phyloP scores from a whole-genome alignment of 2,329 filamentous ascomycete genomes.

The Botrytis aclada region DNA sequence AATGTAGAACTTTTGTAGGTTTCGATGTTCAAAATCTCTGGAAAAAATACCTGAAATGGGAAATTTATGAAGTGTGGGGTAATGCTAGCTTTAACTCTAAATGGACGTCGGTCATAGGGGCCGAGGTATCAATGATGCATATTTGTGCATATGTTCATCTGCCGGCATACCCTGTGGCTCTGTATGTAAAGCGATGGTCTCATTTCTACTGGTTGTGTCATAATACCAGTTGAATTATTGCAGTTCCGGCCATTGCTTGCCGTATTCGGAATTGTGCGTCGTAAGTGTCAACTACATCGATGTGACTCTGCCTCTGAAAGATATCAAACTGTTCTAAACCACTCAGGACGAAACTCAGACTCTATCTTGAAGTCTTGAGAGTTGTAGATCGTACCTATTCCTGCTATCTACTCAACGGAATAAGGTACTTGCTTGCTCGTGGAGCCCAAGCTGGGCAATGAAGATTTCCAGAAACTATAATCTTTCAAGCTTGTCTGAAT shows the following conservation, averaged over 20 bases:
- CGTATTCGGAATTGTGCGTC: neutral
- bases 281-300: neutral
- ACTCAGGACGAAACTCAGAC: neutral
- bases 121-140: neutral
- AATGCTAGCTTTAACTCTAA: slow-evolving; percentile 15
- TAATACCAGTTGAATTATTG: neutral
- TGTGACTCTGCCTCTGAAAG: neutral
- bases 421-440: neutral
- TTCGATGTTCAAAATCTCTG: neutral
- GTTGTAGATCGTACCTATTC: neutral
- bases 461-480: neutral
- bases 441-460: neutral
- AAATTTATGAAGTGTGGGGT: slow-evolving; percentile 20
- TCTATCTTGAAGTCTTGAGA: neutral
- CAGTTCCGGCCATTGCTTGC: neutral
- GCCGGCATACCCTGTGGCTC: neutral
- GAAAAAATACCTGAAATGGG: slow-evolving; percentile 1
- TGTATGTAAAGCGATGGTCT: neutral
- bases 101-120: slow-evolving; percentile 5
- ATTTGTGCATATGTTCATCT: neutral
- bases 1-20: neutral
- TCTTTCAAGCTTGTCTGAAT: neutral
- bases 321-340: neutral
- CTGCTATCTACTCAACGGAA: accelerated
- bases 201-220: no score